phyloP scores from a whole-genome alignment of 805 yeast species.

The Candida insectorum region DNA sequence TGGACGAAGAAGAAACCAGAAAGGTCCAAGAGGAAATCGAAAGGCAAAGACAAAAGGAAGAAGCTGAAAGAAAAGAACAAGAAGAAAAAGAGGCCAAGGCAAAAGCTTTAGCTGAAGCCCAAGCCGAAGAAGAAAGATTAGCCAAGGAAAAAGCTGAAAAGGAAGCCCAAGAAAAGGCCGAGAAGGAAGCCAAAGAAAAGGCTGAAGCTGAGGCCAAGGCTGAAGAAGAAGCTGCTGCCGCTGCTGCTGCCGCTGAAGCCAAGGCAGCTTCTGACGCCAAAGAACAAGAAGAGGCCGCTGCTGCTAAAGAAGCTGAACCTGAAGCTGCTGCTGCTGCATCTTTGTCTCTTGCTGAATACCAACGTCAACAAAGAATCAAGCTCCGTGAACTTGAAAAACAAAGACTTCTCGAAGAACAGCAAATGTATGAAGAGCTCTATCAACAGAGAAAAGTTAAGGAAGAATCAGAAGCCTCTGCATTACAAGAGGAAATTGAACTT shows the following conservation, averaged over 20 bases:
- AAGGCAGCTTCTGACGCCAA: conserved; percentile 7
- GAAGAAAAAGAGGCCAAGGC: conserved; percentile 9
- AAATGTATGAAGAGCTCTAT: conserved; percentile 23
- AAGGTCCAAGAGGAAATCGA: conserved; percentile 27
- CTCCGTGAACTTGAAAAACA: conserved; percentile 25
- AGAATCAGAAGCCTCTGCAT: conserved; percentile 23
- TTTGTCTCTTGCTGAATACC: conserved; percentile 22
- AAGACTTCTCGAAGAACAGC: conserved; percentile 20
- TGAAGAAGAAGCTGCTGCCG: conserved; percentile 18
- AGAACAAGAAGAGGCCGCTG: conserved; percentile 16
- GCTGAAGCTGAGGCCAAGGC: conserved; percentile 11
- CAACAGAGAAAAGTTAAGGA: conserved; percentile 22
- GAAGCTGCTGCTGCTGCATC: conserved; percentile 17
- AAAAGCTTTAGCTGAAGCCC: conserved; percentile 13
- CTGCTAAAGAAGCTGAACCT: conserved; percentile 8
- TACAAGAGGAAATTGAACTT: conserved; percentile 29
- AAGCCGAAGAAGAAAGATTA: conserved; percentile 14
- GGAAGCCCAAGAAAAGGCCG: conserved; percentile 14
- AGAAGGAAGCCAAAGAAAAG: conserved; percentile 3
- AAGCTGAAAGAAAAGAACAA: conserved; percentile 5
- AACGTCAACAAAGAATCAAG: conserved; percentile 21
- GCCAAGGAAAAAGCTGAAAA: conserved; percentile 13
- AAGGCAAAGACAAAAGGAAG: conserved; percentile 10
- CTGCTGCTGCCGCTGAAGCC: conserved; percentile 13
- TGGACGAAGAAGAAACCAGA: conserved; percentile 28